A percentile compares a stretch with the other conserved stretches of the same genome.
Evolutionary conservation across 164 flowering plant genomes (phyloP).

Genomic region (Kingdonia uniflora): DNA sequence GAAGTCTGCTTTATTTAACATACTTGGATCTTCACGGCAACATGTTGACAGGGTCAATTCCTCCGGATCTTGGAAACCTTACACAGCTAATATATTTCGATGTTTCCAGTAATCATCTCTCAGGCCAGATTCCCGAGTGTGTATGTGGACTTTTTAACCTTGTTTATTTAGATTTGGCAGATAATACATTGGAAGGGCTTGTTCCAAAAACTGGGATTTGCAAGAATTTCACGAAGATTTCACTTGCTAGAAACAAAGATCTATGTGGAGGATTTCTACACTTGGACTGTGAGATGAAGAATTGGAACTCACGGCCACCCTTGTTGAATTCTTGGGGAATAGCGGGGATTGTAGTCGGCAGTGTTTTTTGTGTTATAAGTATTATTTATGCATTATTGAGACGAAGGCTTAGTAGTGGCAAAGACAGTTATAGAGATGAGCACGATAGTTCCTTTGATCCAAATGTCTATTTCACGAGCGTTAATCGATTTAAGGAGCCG

Average conservation of each 20-base stretch:
- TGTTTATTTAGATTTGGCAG: conserved; percentile 29
- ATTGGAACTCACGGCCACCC: conserved; percentile 11
- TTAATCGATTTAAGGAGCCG: conserved; percentile 67
- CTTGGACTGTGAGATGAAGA: conserved; percentile 21
- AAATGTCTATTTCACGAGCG: conserved; percentile 40
- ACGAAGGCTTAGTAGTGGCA: conserved; percentile 19
- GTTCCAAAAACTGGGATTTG: conserved; percentile 53
- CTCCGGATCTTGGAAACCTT: conserved; percentile 48
- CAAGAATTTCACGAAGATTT: conserved; percentile 26
- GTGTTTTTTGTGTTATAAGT: conserved; percentile 17
- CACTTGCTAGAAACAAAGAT: conserved; percentile 40
- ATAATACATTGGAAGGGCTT: conserved; percentile 47
- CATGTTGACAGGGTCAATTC: conserved; percentile 41
- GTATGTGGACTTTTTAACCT: conserved; percentile 38
- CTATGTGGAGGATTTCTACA: conserved; percentile 25
- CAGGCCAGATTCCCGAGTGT: conserved; percentile 47
- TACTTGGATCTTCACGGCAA: conserved; percentile 58
- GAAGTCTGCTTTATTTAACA: conserved; percentile 50
- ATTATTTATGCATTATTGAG: conserved; percentile 22
- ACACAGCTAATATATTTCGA: conserved; percentile 50
- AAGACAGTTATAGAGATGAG: conserved; percentile 18
- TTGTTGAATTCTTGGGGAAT: conserved; percentile 35
- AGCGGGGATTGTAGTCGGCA: conserved; percentile 26
- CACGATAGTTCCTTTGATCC: conserved; percentile 29
- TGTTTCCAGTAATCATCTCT: conserved; percentile 38